Percentiles rank a stretch among this genome's conserved stretches.
These are phyloP conservation scores for Talaromyces stipitatus DNA, from an alignment of 495 filamentous ascomycete species.

Conservation along the genomic window DNA sequence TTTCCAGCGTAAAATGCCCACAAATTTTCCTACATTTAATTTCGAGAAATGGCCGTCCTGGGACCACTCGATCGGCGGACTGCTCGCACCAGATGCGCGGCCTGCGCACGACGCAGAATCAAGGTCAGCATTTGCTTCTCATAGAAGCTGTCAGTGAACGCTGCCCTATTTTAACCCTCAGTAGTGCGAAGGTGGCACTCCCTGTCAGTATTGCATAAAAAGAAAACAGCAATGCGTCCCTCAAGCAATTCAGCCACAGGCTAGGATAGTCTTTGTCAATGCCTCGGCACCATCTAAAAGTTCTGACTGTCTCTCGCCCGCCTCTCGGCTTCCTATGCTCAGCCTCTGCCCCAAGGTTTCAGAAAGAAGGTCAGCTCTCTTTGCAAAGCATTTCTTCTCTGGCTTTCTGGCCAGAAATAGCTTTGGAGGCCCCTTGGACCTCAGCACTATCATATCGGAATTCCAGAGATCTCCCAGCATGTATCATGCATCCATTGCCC, in stretches of 20 bases:
- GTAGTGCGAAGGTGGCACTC: constrained; percentile 10
- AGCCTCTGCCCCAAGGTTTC: too few species aligned
- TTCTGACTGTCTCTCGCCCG: too few species aligned
- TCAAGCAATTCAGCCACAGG: constrained; percentile 3
- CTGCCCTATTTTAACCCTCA: background rate
- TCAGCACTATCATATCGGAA: background rate
- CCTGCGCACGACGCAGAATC: constrained; percentile 9
- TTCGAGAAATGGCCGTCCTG: background rate
- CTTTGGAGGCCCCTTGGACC: background rate
- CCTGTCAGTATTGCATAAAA: constrained; percentile 5
- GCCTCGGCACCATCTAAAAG: too few species aligned
- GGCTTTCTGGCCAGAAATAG: constrained; percentile 6
- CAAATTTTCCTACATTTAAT: too few species aligned
- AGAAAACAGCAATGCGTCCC: constrained; percentile 4
- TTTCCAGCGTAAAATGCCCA: background rate
- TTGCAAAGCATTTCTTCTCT: constrained; percentile 2
- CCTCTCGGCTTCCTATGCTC: too few species aligned
- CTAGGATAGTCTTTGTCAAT: constrained; percentile 9
- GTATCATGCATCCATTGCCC: background rate
- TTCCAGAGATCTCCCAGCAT: background rate
- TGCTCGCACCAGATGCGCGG: constrained; percentile 4
- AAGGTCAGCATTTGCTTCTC: constrained; percentile 5
- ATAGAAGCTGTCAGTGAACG: background rate
- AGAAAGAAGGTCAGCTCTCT: too few species aligned
- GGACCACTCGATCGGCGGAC: constrained; percentile 11